These are phyloP conservation scores for Metarhizium brunneum DNA, from an alignment of 2,329 filamentous ascomycete genomes.

Conservation along the genomic window DNA sequence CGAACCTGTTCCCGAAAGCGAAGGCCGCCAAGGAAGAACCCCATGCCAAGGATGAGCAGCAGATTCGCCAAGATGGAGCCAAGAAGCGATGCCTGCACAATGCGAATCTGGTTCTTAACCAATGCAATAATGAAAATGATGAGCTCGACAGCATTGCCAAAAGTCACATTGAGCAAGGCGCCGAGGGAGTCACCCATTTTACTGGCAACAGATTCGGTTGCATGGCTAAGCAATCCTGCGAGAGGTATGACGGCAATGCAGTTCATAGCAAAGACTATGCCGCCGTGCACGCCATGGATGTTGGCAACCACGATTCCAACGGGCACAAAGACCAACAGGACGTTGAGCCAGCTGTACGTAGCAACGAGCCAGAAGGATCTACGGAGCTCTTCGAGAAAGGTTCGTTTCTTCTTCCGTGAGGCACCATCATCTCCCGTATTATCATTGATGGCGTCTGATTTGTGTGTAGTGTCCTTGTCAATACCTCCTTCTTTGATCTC, in stretches of 20 bases:
- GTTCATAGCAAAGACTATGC: conserved; percentile 63
- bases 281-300: conserved; percentile 42
- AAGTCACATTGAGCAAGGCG: conserved; percentile 66
- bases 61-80: conserved; percentile 86
- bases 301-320: conserved; percentile 60
- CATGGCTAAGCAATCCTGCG: conserved; percentile 61
- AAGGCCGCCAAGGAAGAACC: conserved; percentile 77
- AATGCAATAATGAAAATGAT: conserved; percentile 51
- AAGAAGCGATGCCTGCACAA: conserved; percentile 83
- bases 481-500: conserved; percentile 14
- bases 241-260: conserved; percentile 67
- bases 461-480: conserved; percentile 10
- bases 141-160: conserved; percentile 71
- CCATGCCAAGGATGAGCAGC: conserved; percentile 84
- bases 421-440: conserved; percentile 14
- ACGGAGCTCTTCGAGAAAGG: conserved; percentile 39
- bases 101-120: conserved; percentile 63
- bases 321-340: conserved; percentile 69
- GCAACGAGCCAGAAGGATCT: conserved; percentile 46
- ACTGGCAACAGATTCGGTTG: conserved; percentile 65
- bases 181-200: conserved; percentile 65
- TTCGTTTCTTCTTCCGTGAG: conserved; percentile 23
- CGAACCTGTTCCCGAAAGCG: conserved; percentile 74
- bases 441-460: conserved; percentile 16
- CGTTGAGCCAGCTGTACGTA: conserved; percentile 68